These are phyloP conservation scores for Boletus sp. DNA, from an alignment of 768 basidiomycete genomes.

Conservation along the genomic window DNA sequence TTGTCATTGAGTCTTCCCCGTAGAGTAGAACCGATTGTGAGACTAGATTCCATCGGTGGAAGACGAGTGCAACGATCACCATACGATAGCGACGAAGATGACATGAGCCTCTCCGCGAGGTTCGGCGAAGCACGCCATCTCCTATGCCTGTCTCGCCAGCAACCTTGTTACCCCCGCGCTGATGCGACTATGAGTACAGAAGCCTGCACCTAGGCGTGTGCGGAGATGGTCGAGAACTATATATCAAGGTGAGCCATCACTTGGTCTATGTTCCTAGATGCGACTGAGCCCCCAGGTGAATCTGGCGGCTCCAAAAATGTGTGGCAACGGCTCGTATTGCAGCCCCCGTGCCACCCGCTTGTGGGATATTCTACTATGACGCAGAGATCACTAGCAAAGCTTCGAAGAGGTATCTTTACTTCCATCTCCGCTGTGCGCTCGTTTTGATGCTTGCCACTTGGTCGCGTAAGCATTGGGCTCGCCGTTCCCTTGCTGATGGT, in stretches of 20 bases:
- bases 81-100: constrained; percentile 69
- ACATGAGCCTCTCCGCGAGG: constrained; percentile 48
- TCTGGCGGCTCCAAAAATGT: constrained; percentile 68
- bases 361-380: constrained; percentile 95
- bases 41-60: constrained; percentile 18
- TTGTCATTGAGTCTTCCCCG: constrained; percentile 36
- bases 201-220: constrained; percentile 58
- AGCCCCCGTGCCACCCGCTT: constrained; percentile 74
- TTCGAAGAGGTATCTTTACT: constrained; percentile 62
- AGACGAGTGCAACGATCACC: constrained; percentile 36
- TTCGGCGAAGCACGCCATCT: constrained; percentile 25
- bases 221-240: constrained; percentile 70
- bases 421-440: background rate
- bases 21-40: constrained; percentile 32
- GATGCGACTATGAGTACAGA: constrained; percentile 72
- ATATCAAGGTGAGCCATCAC: constrained; percentile 52
- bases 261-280: background rate
- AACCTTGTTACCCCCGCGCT: constrained; percentile 65
- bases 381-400: constrained; percentile 78
- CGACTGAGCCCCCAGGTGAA: constrained; percentile 37
- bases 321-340: constrained; percentile 81
- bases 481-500: constrained; percentile 17
- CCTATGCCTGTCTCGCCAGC: constrained; percentile 28
- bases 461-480: constrained; percentile 81
- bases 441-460: constrained; percentile 29